These are phyloP conservation scores for Jamesozyma jinghongensis DNA, from an alignment of 805 yeast species.

Conservation along the genomic window DNA sequence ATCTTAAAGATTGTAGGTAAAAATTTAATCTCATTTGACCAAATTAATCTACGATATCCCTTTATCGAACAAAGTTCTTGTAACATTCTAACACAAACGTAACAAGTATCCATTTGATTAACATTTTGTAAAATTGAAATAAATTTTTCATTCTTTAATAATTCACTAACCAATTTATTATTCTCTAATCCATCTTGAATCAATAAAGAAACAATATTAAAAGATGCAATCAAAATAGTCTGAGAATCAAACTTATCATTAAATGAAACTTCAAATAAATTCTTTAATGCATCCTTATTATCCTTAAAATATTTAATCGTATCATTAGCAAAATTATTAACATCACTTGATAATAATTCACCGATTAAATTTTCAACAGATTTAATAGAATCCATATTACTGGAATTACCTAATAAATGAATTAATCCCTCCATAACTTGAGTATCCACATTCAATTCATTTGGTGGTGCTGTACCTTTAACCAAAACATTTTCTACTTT, in stretches of 20 bases:
- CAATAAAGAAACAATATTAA: constrained; percentile 27
- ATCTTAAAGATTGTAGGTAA: constrained; percentile 44
- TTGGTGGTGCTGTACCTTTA: constrained; percentile 28
- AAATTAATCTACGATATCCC: constrained; percentile 20
- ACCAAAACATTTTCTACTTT: constrained; percentile 22
- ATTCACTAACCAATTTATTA: constrained; percentile 12
- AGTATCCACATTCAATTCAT: constrained; percentile 11
- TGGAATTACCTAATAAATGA: constrained; percentile 21
- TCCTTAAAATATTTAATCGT: constrained; percentile 17
- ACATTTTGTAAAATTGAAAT: constrained; percentile 18
- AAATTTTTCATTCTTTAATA: constrained; percentile 18
- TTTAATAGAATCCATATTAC: constrained; percentile 21
- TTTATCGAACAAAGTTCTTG: constrained; percentile 27
- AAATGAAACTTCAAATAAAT: constrained; percentile 21
- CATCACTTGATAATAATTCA: constrained; percentile 22
- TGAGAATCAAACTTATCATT: constrained; percentile 21
- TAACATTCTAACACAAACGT: constrained; percentile 25
- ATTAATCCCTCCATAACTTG: constrained; percentile 15
- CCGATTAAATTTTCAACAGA: constrained; percentile 26
- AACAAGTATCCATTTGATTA: constrained; percentile 26
- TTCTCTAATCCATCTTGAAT: constrained; percentile 19
- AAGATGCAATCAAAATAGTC: constrained; percentile 25
- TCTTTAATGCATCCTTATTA: constrained; percentile 14
- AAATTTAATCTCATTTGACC: constrained; percentile 31
- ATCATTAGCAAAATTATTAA: constrained; percentile 10